Evolutionary conservation across 768 basidiomycete species (phyloP).

Genomic region (Tricholoma hemisulphureum): DNA sequence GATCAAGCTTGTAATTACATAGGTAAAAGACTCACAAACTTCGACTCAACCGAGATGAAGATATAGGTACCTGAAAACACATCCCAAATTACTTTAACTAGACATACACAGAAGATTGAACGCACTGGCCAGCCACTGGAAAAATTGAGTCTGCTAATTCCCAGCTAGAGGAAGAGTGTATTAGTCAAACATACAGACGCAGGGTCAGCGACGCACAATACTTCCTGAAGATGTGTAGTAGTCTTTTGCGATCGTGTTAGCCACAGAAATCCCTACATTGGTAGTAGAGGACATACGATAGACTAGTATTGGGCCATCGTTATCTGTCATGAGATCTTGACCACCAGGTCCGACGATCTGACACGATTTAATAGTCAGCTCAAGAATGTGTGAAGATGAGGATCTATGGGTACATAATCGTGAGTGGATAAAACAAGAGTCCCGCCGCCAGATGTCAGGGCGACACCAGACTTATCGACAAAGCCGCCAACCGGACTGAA

Average conservation of each 20-base stretch:
- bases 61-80: too few species aligned
- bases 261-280: too few species aligned
- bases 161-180: slow-evolving; percentile 28
- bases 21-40: too few species aligned
- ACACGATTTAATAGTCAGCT: background rate
- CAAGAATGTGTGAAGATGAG: background rate
- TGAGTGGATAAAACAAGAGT: slow-evolving; percentile 48
- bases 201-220: slow-evolving; percentile 30
- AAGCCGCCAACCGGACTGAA: slow-evolving; percentile 43
- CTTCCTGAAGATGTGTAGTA: slow-evolving; percentile 48
- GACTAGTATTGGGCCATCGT: slow-evolving; percentile 41
- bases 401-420: slow-evolving; percentile 34
- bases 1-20: too few species aligned
- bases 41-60: too few species aligned
- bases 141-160: slow-evolving; percentile 49
- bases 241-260: slow-evolving; percentile 31
- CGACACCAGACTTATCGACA: slow-evolving; percentile 46
- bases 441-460: slow-evolving; percentile 48
- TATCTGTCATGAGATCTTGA: slow-evolving; percentile 46
- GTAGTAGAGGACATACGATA: slow-evolving; percentile 39
- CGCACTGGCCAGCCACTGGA: slow-evolving; percentile 50
- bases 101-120: too few species aligned
- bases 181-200: background rate
- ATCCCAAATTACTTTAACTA: too few species aligned
- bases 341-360: slow-evolving; percentile 58